phyloP scores from a whole-genome alignment of 768 basidiomycete species.

The Kwoniella heveanensis region DNA sequence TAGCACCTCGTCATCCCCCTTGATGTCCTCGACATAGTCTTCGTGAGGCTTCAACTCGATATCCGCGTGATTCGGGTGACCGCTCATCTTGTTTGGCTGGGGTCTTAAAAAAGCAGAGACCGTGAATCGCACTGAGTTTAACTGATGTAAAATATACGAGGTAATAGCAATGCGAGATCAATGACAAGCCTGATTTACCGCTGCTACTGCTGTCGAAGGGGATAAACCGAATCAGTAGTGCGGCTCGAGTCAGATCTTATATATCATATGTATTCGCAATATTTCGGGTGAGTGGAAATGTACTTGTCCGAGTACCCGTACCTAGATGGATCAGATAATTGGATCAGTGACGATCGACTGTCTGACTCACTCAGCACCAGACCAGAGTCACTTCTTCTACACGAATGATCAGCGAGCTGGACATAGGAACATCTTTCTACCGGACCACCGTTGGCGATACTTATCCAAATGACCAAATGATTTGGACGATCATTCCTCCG shows the following conservation, averaged over 20 bases:
- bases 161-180: too few relatives aligned
- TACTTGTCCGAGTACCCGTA: too few relatives aligned
- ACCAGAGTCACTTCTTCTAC: too few relatives aligned
- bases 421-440: not conserved
- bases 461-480: not conserved
- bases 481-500: not conserved
- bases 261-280: not conserved
- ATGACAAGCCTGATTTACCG: too few relatives aligned
- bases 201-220: not conserved
- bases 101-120: too few relatives aligned
- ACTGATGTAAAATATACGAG: too few relatives aligned
- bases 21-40: slow-evolving; percentile 11
- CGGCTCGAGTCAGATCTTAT: not conserved
- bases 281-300: not conserved
- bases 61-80: not conserved
- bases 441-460: too few relatives aligned
- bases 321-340: not conserved
- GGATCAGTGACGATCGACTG: not conserved
- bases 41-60: slow-evolving; percentile 19
- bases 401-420: too few relatives aligned
- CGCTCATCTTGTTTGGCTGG: slow-evolving; percentile 6
- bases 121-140: too few relatives aligned
- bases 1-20: slow-evolving; percentile 7
- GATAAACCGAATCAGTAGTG: not conserved
- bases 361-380: not conserved